Evolutionary conservation across 2,329 filamentous ascomycete genomes (phyloP).

Genomic region (Byssothecium circinans): DNA sequence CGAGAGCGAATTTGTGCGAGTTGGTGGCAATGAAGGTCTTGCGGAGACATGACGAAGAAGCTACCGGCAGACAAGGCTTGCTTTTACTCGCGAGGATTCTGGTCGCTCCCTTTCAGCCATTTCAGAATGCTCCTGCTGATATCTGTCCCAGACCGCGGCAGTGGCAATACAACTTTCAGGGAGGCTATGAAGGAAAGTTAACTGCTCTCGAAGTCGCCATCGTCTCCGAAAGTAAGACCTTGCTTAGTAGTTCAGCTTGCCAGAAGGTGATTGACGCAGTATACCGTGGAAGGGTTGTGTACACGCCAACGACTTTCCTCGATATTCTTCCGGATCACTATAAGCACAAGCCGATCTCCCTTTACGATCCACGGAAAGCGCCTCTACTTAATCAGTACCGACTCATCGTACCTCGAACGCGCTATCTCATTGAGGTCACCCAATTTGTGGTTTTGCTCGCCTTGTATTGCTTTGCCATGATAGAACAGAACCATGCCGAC

Average conservation of each 20-base stretch:
- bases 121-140: slow-evolving; percentile 75
- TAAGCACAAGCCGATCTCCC: slow-evolving; percentile 77
- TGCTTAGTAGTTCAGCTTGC: slow-evolving; percentile 75
- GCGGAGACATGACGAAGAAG: slow-evolving; percentile 76
- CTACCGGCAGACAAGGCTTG: slow-evolving; percentile 69
- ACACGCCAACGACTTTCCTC: slow-evolving; percentile 79
- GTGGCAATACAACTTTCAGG: slow-evolving; percentile 50
- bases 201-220: slow-evolving; percentile 83
- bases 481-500: slow-evolving; percentile 60
- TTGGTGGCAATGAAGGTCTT: slow-evolving; percentile 76
- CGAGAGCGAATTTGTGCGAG: slow-evolving; percentile 77
- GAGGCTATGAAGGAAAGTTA: slow-evolving; percentile 61
- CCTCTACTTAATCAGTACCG: slow-evolving; percentile 83
- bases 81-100: slow-evolving; percentile 76
- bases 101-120: slow-evolving; percentile 81
- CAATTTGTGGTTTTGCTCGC: slow-evolving; percentile 72
- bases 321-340: slow-evolving; percentile 85
- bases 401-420: slow-evolving; percentile 76
- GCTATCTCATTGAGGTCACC: slow-evolving; percentile 72
- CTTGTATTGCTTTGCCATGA: slow-evolving; percentile 74
- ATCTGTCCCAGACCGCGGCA: slow-evolving; percentile 60
- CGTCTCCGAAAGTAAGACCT: slow-evolving; percentile 76
- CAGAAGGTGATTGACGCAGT: slow-evolving; percentile 83
- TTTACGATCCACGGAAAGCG: slow-evolving; percentile 76
- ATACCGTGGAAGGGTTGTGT: slow-evolving; percentile 77